A percentile compares a stretch with the other conserved stretches of the same genome.
Evolutionary conservation across 495 filamentous ascomycete genomes (phyloP).

Genomic region (Penicillium riverlandense): DNA sequence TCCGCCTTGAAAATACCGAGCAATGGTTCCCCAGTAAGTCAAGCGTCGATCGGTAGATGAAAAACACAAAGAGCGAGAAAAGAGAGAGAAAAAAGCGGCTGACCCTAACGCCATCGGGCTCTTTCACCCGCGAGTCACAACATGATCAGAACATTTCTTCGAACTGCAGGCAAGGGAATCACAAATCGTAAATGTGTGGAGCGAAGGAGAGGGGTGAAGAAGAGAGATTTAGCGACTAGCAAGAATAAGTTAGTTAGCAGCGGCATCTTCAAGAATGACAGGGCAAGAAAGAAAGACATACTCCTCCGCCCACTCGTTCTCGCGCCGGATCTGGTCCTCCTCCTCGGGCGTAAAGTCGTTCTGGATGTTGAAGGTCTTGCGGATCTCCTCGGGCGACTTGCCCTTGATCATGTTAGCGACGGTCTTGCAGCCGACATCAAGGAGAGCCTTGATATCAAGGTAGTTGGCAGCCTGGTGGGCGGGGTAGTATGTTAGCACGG

Average conservation of each 20-base stretch:
- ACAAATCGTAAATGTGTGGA: neutral
- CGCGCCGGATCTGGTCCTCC: conserved; percentile 63
- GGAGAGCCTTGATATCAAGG: conserved; percentile 62
- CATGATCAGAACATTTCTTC: neutral
- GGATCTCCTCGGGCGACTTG: conserved; percentile 67
- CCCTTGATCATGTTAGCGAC: conserved; percentile 71
- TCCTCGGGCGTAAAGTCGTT: conserved; percentile 73
- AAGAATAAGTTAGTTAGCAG: conserved; percentile 11
- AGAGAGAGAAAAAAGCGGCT: neutral
- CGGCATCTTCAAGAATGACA: neutral
- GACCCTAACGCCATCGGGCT: conserved; percentile 1
- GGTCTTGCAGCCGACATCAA: conserved; percentile 62
- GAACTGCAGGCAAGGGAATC: no score
- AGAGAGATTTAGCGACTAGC: conserved; percentile 28
- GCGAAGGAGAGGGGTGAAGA: neutral
- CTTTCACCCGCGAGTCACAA: neutral
- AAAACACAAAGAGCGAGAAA: neutral
- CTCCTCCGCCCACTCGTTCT: conserved; percentile 73
- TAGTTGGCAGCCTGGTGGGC: conserved; percentile 61
- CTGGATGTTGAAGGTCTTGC: conserved; percentile 69
- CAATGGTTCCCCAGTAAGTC: no score
- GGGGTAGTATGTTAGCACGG: neutral
- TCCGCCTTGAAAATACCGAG: no score
- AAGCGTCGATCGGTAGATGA: neutral
- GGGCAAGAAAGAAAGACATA: conserved; percentile 18